Base-by-base conservation (phyloP, 148 eudicot genomes). In the Camellia lanceoleosa region DNA sequence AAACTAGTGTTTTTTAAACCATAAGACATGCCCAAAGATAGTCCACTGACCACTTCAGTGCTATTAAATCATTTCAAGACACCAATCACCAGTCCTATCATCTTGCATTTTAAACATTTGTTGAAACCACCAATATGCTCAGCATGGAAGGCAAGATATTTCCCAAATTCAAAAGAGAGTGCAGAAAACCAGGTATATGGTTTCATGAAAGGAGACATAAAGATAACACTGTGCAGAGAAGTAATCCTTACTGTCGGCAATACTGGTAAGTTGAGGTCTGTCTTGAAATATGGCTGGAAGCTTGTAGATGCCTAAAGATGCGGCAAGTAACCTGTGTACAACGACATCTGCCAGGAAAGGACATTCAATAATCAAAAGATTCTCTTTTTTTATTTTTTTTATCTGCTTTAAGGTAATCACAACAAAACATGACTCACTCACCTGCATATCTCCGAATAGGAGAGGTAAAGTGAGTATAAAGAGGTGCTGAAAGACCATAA, bases 371-470 rank as follows among this genome's bases (percentile, higher is more conserved):
- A 11, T 71, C 61, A 82, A 67, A 76, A 66, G 3, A n/a, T 43
- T 30, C 38, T 43, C 2, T 23, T 18, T 52, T 19, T 10, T 41
- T 63, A 46, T 3, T 38, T 74, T 14, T 30, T 56, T 13, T 11
- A 3, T 56, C 11, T 66, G 5, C 19, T 14, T 42, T 49, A 15
- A 58, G 13, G 19, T 43, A 30, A 69, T 42, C 13, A 61, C 70
- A 74, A 77, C 73, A 56, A 18, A 8, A 18, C 60, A 78, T 13
- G 12, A 42, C 15, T 15, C 69, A 69, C 81, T 19, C 58, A 96
- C 99, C 98, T 79, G 99, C 97, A 81, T 93, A 96, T 96, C 99
- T 90, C 86, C 98, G 87, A 47, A 93, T 96, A 80, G 99, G 99
- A 72, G 99, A 96, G 75, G 98, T 93, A 81, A 96, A 96, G 81